A percentile compares a stretch with the other conserved stretches of the same genome.
Evolutionary conservation across 192 early-diverging fungal species (phyloP).

Genomic region (Geosiphon pyriformis): DNA sequence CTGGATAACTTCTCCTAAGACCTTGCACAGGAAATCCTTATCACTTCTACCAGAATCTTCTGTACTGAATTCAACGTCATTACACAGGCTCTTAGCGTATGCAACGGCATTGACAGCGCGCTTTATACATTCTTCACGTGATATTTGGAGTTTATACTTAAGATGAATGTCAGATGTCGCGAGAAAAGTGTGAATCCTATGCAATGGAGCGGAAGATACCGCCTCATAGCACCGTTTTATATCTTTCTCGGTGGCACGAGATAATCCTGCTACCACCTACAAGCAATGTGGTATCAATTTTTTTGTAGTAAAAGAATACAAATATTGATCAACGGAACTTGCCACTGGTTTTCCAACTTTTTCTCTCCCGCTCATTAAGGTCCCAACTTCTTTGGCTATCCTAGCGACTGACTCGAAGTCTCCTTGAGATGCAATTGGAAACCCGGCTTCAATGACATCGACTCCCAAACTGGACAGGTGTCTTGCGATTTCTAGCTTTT

Average conservation of each 20-base stretch:
- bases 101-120: conserved; percentile 75
- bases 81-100: conserved; percentile 71
- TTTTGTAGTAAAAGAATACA: background rate
- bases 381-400: conserved; percentile 89
- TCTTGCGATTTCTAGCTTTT: conserved; percentile 93
- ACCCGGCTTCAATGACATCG: conserved; percentile 94
- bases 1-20: conserved; percentile 74
- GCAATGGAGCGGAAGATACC: conserved; percentile 74
- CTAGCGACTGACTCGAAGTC: conserved; percentile 94
- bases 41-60: conserved; percentile 94
- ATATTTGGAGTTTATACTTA: conserved; percentile 88
- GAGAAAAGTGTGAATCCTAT: conserved; percentile 92
- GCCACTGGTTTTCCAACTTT: conserved; percentile 76
- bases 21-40: conserved; percentile 79
- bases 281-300: conserved; percentile 31
- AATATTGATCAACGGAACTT: conserved; percentile 27
- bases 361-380: conserved; percentile 73
- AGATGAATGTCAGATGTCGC: conserved; percentile 97
- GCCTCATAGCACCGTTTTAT: conserved; percentile 89
- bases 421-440: conserved; percentile 88
- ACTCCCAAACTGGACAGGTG: conserved; percentile 92
- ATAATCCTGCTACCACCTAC: conserved; percentile 84
- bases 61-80: conserved; percentile 91
- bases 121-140: conserved; percentile 76
- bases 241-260: conserved; percentile 77